Evolutionary conservation across 495 filamentous ascomycete genomes (phyloP).

Genomic region (Hyphodiscus hymeniophilus): DNA sequence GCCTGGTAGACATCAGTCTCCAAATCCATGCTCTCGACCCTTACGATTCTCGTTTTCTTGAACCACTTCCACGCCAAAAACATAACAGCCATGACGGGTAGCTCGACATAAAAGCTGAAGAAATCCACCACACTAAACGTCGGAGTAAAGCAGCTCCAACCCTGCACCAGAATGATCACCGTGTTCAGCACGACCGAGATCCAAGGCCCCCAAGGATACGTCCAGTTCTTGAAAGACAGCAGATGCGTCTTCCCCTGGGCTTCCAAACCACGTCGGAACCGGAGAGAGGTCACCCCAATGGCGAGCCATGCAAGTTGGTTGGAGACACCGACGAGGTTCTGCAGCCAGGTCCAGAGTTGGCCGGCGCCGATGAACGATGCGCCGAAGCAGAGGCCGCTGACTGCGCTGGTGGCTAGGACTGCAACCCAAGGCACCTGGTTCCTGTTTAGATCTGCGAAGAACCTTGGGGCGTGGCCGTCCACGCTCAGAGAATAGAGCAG

Average conservation of each 20-base stretch:
- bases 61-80: conserved; percentile 47
- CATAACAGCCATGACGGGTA: conserved; percentile 43
- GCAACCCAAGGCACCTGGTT: conserved; percentile 51
- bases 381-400: conserved; percentile 52
- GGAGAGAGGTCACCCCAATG: conserved; percentile 49
- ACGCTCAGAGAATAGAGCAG: conserved; percentile 55
- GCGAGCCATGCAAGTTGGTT: conserved; percentile 56
- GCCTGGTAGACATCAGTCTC: conserved; percentile 42
- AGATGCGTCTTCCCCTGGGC: conserved; percentile 47
- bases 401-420: conserved; percentile 44
- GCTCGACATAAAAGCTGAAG: conserved; percentile 43
- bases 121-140: conserved; percentile 42
- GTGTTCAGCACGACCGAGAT: conserved; percentile 41
- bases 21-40: conserved; percentile 46
- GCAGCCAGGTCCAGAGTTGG: conserved; percentile 17
- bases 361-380: conserved; percentile 54
- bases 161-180: conserved; percentile 51
- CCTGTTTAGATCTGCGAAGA: conserved; percentile 46
- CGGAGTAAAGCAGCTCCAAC: conserved; percentile 50
- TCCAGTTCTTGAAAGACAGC: conserved; percentile 55
- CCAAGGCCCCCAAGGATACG: conserved; percentile 49
- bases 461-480: conserved; percentile 47
- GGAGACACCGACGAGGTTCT: conserved; percentile 51
- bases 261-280: conserved; percentile 47
- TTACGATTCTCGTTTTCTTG: conserved; percentile 44